Base-by-base conservation (phyloP, 176 grass and related monocot species). In the Pontederia crassipes region DNA sequence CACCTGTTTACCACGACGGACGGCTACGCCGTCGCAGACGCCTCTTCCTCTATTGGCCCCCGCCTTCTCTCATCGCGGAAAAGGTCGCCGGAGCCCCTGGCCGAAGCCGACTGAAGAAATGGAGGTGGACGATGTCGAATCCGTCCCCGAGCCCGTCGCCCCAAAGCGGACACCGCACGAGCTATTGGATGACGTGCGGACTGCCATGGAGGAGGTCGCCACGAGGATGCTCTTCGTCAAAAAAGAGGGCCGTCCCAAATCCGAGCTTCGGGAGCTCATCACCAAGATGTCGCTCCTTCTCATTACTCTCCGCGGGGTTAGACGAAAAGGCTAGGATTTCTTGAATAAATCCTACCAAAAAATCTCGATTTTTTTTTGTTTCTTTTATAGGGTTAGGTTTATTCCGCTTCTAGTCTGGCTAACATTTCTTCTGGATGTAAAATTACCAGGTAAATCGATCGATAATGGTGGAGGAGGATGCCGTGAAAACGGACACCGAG, bases 221-320 rank as follows among this genome's bases (percentile, higher is more conserved):
- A 63, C 76, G 11, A 77, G 79, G 20, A 86, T 98, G 35, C 81
- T 98, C 52, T 77, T 81, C 61, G 73, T 87, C 47, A 98, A 92
- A 77, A 83, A 68, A 69, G 87, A 98, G 55, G 84, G 74, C 57
- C 64, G 65, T 20, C 88, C 88, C 20, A 92, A 89, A 59, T 74
- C 87, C 28, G 84, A 88, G 67, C 87, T 97, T 45, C 88, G 84
- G 3, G 87, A 98, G 75, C 87, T 89, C 60, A 77, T 83, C 67
- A 90, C 84, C 2, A 74, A 98, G 70, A 98, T 88, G 93, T 98
- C 88, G 11, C 93, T 98, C 61, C 84, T 79, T 61, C 86, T 98
- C 57, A 76, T 98, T 68, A 85, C 77, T 18, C 84, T 98, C n/a
- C 93, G 93, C 45, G 76, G 89, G 72, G 93, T 88, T 3, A 14